A percentile compares a stretch with the other conserved stretches of the same genome.
Conservation (phyloP, 2,329 filamentous ascomycete genomes). For the Paracoccidioides brasiliensis region DNA sequence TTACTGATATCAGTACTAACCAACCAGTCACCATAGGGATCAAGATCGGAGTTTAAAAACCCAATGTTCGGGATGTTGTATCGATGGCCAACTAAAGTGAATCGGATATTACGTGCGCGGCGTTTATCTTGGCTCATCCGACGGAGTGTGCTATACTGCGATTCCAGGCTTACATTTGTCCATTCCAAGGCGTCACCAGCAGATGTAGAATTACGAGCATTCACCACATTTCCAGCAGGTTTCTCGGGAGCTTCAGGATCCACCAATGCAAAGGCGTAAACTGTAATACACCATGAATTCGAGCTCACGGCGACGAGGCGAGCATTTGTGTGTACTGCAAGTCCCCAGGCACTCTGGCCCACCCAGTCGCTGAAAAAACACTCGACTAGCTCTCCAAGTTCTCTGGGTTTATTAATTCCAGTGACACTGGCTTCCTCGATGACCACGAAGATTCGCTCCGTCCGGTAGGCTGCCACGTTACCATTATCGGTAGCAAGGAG, state of each 20-base stretch:
- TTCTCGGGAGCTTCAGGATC: constrained; percentile 17
- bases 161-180: constrained; percentile 18
- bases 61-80: constrained; percentile 45
- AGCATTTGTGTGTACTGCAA: constrained; percentile 69
- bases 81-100: constrained; percentile 30
- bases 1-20: constrained; percentile 45
- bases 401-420: constrained; percentile 4
- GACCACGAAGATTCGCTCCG: constrained; percentile 36
- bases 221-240: constrained; percentile 6
- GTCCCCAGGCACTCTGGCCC: constrained; percentile 69
- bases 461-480: constrained; percentile 59
- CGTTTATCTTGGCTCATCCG: constrained; percentile 11
- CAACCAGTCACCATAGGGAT: constrained; percentile 43
- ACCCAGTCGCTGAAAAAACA: constrained; percentile 67
- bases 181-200: constrained; percentile 18
- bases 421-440: constrained; percentile 20
- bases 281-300: constrained; percentile 50
- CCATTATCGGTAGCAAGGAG: constrained; percentile 60
- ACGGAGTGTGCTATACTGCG: not conserved
- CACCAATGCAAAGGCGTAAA: constrained; percentile 47
- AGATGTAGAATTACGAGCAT: constrained; percentile 1
- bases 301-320: constrained; percentile 75
- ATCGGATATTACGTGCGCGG: constrained; percentile 30
- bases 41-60: constrained; percentile 46
- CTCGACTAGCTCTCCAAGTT: constrained; percentile 19